Percentiles rank a stretch among this genome's conserved stretches.
These are phyloP conservation scores for Flaveria floridana DNA, from an alignment of 140 eudicot species.

Conservation along the genomic window DNA sequence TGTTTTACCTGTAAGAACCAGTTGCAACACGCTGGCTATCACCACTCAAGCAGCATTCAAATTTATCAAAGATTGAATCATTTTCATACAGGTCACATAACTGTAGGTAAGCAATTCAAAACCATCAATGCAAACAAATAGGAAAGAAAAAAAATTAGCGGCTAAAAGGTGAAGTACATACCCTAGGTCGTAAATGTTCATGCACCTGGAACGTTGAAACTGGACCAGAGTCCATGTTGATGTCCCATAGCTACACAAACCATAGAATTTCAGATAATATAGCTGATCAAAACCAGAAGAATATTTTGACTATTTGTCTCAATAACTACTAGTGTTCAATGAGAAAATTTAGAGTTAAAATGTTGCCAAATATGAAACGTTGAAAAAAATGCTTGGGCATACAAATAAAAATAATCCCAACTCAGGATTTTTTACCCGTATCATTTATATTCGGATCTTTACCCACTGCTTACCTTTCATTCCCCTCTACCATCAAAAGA, in stretches of 20 bases:
- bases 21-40: conserved; percentile 91
- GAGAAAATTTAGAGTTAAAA: neutral
- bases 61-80: conserved; percentile 87
- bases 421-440: neutral
- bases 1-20: conserved; percentile 89
- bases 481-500: neutral
- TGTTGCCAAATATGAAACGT: neutral
- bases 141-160: neutral
- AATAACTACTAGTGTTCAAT: neutral
- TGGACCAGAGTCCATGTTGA: conserved; percentile 98
- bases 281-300: conserved; percentile 14
- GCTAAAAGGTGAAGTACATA: conserved; percentile 26
- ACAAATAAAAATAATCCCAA: neutral
- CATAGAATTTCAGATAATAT: conserved; percentile 26
- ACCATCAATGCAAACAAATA: conserved; percentile 10
- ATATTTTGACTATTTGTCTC: conserved; percentile 10
- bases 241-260: conserved; percentile 84
- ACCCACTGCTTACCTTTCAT: neutral
- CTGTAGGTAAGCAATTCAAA: conserved; percentile 40
- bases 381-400: neutral
- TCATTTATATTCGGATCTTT: neutral
- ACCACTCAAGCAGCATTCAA: conserved; percentile 97
- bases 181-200: conserved; percentile 85
- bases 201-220: conserved; percentile 94
- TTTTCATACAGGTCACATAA: conserved; percentile 84